Base-by-base conservation (phyloP, 2,329 filamentous ascomycete species). In the Fusarium sp. region DNA sequence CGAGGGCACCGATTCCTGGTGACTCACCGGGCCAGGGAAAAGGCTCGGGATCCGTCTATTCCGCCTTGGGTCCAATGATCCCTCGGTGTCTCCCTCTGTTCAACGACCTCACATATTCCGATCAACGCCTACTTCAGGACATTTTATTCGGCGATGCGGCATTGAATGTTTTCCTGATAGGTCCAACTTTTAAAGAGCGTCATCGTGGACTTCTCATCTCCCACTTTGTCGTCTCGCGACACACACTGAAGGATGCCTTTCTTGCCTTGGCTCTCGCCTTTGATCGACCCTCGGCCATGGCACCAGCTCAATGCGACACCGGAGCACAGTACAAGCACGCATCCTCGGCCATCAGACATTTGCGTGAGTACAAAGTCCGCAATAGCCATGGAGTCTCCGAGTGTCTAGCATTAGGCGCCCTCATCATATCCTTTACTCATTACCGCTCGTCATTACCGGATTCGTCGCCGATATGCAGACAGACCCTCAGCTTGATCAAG, bases 401-500 rank as follows among this genome's bases (percentile, higher is more conserved):
- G 10, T 75, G 73, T 34, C 49, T 75, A 1, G 56, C 66, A 9
- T 44, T 75, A 2, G 73, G 73, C 10, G 63, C 40, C 4, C 23
- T 67, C 27, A 63, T 75, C 23, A 25, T 72, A 13, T 67, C 69
- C 1, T 76, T 75, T 56, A 64, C 61, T 3, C 56, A 61, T 36
- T 68, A 53, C 34, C 27, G 11, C n/a, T 68, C 65, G 13, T 29
- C 60, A 2, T 58, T 61, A 14, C 49, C 58, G 4, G 65, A 73
- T 44, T 36, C 67, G 4, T 33, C 50, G 0, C 54, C 63, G 8
- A 67, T 74, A 11, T 74, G 69, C 44, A 42, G 27, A 49, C 70
- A 65, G 36, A 70, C 72, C 2, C 65, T 75, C 6, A 60, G 61
- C 33, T 58, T 74, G 11, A 49, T 72, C 42, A 72, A 70, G 55